These are phyloP conservation scores for Zygotorulaspora florentina DNA, from an alignment of 805 yeast species.

Conservation along the genomic window DNA sequence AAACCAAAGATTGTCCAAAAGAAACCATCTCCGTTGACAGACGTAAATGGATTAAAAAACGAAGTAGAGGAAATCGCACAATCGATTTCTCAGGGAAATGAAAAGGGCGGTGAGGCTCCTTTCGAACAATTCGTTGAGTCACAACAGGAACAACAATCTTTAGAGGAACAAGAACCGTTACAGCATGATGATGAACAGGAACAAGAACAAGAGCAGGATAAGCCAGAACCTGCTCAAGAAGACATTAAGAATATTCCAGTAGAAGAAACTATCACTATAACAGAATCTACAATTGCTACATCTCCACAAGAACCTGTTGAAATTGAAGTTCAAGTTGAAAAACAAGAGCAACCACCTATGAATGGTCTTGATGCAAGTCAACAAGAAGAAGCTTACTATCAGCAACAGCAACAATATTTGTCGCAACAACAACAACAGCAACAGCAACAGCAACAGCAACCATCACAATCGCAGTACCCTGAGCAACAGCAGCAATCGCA, in stretches of 20 bases:
- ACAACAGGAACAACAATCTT: constrained; percentile 5
- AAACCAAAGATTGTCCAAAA: constrained; percentile 37
- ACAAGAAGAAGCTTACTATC: constrained; percentile 17
- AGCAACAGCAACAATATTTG: constrained; percentile 22
- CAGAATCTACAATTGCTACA: constrained; percentile 8
- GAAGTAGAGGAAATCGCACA: constrained; percentile 31
- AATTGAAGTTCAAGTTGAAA: constrained; percentile 9
- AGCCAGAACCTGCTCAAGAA: constrained; percentile 14
- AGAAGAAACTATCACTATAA: constrained; percentile 14
- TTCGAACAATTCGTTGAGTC: constrained; percentile 4
- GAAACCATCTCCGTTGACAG: constrained; percentile 31
- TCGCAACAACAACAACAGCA: constrained; percentile 21
- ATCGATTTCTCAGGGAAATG: constrained; percentile 17
- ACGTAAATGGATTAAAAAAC: constrained; percentile 34
- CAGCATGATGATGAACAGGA: background rate
- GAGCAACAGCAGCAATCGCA: constrained; percentile 35
- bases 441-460: constrained; percentile 20
- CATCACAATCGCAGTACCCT: constrained; percentile 15
- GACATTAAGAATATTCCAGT: constrained; percentile 7
- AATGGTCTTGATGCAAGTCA: constrained; percentile 10
- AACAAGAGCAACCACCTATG: constrained; percentile 11
- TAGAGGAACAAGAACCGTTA: background rate
- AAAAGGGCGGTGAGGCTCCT: constrained; percentile 5
- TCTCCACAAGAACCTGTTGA: constrained; percentile 20
- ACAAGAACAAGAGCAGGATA: constrained; percentile 5